Percentiles rank a stretch among this genome's conserved stretches.
Conservation (phyloP, 2,329 filamentous ascomycete species). For the Colletotrichum kahawae region DNA sequence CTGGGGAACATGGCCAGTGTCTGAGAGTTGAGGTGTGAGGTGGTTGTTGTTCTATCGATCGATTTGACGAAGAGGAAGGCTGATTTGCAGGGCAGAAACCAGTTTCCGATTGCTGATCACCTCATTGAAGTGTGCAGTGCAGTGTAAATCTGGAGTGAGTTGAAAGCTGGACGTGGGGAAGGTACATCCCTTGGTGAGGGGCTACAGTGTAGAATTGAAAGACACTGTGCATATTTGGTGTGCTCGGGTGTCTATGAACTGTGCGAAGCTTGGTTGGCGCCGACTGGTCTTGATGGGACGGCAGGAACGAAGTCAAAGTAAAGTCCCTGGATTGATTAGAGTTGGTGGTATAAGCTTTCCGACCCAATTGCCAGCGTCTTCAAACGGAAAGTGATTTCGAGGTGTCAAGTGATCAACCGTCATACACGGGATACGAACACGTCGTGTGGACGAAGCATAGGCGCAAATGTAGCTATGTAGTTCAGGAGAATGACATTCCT, state of each 20-base stretch:
- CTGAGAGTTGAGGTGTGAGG: background rate
- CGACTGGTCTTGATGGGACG: background rate
- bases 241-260: background rate
- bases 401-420: background rate
- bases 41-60: background rate
- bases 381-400: background rate
- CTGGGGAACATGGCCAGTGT: background rate
- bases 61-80: background rate
- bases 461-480: background rate
- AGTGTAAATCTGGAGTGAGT: constrained; percentile 10
- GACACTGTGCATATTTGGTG: background rate
- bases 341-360: background rate
- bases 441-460: background rate
- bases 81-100: background rate
- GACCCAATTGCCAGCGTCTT: background rate
- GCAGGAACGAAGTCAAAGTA: background rate
- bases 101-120: background rate
- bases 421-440: background rate
- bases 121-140: background rate
- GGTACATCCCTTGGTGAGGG: constrained; percentile 9
- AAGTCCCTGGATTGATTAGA: background rate
- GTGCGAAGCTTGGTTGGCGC: background rate
- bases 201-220: background rate
- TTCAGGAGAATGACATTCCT: background rate
- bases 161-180: constrained; percentile 10